Evolutionary conservation across 129 eudicot species (phyloP).

Genomic region (sunflower (Helianthus annuus)): DNA sequence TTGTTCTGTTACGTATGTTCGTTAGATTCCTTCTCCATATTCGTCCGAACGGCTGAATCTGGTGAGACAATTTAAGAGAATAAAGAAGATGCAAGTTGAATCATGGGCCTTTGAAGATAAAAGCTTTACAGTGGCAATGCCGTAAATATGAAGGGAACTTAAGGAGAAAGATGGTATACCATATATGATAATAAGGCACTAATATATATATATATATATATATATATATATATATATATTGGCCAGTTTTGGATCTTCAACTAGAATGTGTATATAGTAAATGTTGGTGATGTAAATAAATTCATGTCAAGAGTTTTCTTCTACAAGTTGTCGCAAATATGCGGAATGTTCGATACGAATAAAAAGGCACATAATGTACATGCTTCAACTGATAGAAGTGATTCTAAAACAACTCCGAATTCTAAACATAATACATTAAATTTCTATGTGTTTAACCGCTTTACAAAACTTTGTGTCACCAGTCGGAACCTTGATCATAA

Average conservation of each 20-base stretch:
- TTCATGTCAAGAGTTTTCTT: conserved; percentile 13
- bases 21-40: conserved; percentile 74
- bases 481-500: conserved; percentile 1
- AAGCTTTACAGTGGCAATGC: conserved; percentile 27
- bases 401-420: not conserved
- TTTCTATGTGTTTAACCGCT: not conserved
- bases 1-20: not conserved
- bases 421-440: conserved; percentile 1
- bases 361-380: not conserved
- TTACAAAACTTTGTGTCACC: conserved; percentile 27
- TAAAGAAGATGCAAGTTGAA: conserved; percentile 61
- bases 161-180: not conserved
- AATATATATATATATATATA: conserved; percentile 9
- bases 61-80: conserved; percentile 72
- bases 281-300: conserved; percentile 4
- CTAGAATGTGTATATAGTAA: conserved; percentile 20
- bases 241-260: not conserved
- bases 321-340: too few relatives aligned
- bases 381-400: not conserved
- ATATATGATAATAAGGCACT: not conserved
- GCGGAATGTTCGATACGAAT: too few relatives aligned
- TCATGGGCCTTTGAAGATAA: conserved; percentile 37
- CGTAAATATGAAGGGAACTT: not conserved
- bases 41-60: conserved; percentile 59
- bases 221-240: conserved; percentile 12